Evolutionary conservation across 106 monocot species (phyloP), one percentile per base, ranked within the genome.

Genomic region (Dendrobium officinale): DNA sequence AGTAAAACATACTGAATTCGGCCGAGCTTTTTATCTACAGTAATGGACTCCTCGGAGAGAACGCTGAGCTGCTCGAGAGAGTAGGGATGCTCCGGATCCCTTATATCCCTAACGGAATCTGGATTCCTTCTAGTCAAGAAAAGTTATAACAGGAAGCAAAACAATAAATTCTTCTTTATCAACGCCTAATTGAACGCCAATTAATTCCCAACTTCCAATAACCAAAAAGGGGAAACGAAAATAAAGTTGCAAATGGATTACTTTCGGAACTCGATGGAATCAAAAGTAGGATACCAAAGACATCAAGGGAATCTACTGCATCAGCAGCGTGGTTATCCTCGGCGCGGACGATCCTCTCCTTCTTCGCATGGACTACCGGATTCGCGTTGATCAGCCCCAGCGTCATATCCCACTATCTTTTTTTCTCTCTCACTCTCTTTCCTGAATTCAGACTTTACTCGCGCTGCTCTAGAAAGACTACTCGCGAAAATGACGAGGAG

Each of bases 31-130:
- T 87, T 90, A 54, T 95, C 90, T 45, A 95, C 94, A 40, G 84
- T 84, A 80, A 95, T 89, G 37, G 95, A 92, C 47, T 95, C 92
- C 81, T 95, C 88, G 1, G 92, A 92, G 17, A 92, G 86, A 24
- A 95, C 88, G 73, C 87, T 92, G 77, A 92, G 95, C 90, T 95
- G 95, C 81, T 95, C 95, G 78, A 95, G 80, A 45, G 95, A 95
- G 87, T 92, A 95, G 15, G 95, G 92, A 47, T 92, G 95, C 82
- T 95, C 95, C 66, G 87, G 95, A 84, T 95, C 95, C 86, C 88
- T 90, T 61, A 95, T 95, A 77, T 95, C 92, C 87, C 95, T 86
- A 66, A 95, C 88, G 5, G 79, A 88, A 85, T 95, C 75, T 37
- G 22, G 81, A 75, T 26, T 20, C 33, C 18, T 9, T 31, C 45